phyloP scores from a whole-genome alignment of 495 filamentous ascomycete species.

The Hypoxylon fragiforme region DNA sequence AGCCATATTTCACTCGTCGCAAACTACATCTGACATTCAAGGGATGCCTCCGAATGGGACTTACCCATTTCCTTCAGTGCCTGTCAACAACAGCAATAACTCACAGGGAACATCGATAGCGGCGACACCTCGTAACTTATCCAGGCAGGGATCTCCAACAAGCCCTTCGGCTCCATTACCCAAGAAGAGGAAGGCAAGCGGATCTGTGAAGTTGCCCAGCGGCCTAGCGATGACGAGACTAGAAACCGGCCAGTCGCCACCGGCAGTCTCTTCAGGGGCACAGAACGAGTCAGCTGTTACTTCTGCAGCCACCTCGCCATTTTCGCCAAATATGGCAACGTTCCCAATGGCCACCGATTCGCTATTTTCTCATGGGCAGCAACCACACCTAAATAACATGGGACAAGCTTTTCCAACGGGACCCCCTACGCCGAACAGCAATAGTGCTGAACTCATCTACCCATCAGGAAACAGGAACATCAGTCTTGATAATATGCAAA shows the following conservation, averaged over 20 bases:
- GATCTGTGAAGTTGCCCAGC: conserved; percentile 64
- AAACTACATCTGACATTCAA: conserved; percentile 24
- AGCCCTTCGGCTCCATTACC: conserved; percentile 60
- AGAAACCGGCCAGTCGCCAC: conserved; percentile 54
- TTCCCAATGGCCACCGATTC: conserved; percentile 47
- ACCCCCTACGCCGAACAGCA: conserved; percentile 66
- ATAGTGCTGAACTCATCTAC: conserved; percentile 53
- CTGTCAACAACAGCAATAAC: conserved; percentile 30
- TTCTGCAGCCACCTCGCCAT: conserved; percentile 48
- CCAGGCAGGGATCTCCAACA: conserved; percentile 69
- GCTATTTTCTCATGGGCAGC: conserved; percentile 33
- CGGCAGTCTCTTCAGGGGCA: conserved; percentile 37
- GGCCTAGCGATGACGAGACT: conserved; percentile 79
- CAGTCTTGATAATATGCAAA: conserved; percentile 59
- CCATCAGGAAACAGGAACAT: conserved; percentile 53
- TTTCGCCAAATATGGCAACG: conserved; percentile 41
- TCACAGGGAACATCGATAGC: conserved; percentile 51
- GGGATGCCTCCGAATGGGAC: conserved; percentile 16
- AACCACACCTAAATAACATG: conserved; percentile 28
- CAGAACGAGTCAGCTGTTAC: conserved; percentile 40
- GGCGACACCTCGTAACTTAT: conserved; percentile 65
- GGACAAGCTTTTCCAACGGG: conserved; percentile 57
- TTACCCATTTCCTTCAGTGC: conserved; percentile 20
- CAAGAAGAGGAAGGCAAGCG: conserved; percentile 78
- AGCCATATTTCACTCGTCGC: conserved; percentile 21